Evolutionary conservation across 2,329 filamentous ascomycete genomes (phyloP).

Genomic region (Chaetomiaceae sp.): DNA sequence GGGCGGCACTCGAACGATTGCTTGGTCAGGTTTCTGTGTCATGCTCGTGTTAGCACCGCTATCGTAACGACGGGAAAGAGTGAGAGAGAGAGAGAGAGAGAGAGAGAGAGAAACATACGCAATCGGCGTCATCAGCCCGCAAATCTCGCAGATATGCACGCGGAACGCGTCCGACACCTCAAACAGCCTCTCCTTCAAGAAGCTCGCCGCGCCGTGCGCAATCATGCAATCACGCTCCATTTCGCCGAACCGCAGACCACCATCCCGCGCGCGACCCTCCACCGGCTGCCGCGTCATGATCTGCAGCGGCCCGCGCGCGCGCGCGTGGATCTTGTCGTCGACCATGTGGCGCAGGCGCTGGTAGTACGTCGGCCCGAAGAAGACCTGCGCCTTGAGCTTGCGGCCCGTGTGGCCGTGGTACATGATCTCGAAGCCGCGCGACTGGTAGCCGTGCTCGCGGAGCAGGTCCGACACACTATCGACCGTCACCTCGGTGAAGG

Average conservation of each 20-base stretch:
- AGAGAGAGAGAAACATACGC: slow-evolving; percentile 62
- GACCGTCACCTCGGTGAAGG: slow-evolving; percentile 96
- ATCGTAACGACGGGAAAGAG: background rate
- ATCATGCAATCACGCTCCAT: slow-evolving; percentile 99
- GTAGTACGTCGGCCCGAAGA: slow-evolving; percentile 97
- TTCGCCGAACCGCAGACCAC: slow-evolving; percentile 98
- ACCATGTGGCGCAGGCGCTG: slow-evolving; percentile 99
- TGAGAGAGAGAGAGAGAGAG: slow-evolving; percentile 3
- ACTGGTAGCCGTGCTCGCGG: slow-evolving; percentile 88
- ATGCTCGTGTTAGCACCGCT: slow-evolving; percentile 31
- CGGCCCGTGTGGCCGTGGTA: slow-evolving; percentile 96
- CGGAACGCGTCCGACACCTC: slow-evolving; percentile 97
- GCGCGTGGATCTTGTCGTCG: slow-evolving; percentile 99
- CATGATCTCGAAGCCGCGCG: slow-evolving; percentile 96
- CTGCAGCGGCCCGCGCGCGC: slow-evolving; percentile 91
- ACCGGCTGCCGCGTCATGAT: slow-evolving; percentile 97
- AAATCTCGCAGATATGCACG: slow-evolving; percentile 98
- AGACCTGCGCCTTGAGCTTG: slow-evolving; percentile 90
- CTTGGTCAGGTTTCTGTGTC: slow-evolving; percentile 77
- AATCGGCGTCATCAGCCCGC: slow-evolving; percentile 97
- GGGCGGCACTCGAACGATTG: slow-evolving; percentile 94
- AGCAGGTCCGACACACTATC: slow-evolving; percentile 85
- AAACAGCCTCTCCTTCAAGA: slow-evolving; percentile 95
- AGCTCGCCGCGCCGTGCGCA: slow-evolving; percentile 94
- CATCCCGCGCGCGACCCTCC: slow-evolving; percentile 95